A percentile compares a stretch with the other conserved stretches of the same genome.
Conservation (phyloP, 2,329 filamentous ascomycete species). For the Cryphonectria radicalis region DNA sequence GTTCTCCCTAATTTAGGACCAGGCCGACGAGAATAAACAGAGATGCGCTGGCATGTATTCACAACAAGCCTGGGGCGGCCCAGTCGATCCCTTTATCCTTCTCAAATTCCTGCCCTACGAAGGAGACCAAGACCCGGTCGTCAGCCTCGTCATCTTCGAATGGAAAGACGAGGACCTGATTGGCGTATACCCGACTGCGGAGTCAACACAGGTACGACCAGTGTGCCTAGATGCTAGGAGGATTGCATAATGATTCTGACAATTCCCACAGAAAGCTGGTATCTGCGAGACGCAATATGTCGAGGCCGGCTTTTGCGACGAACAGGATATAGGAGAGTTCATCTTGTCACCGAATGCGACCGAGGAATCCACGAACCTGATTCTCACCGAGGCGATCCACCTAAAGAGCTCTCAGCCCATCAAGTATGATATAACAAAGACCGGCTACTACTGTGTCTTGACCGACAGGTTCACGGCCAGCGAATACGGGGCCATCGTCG, state of each 20-base stretch:
- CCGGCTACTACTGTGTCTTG: conserved; percentile 94
- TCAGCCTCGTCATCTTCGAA: conserved; percentile 90
- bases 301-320: conserved; percentile 71
- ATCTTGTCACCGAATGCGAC: conserved; percentile 79
- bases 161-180: conserved; percentile 85
- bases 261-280: conserved; percentile 41
- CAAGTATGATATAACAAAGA: conserved; percentile 84
- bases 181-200: conserved; percentile 65
- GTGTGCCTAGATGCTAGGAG: conserved; percentile 15
- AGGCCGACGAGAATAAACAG: conserved; percentile 77
- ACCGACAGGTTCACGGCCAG: conserved; percentile 71
- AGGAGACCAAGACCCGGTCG: conserved; percentile 71
- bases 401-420: conserved; percentile 75
- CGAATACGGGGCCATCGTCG: conserved; percentile 79
- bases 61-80: conserved; percentile 83
- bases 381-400: conserved; percentile 81
- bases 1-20: conserved; percentile 57
- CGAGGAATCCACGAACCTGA: conserved; percentile 69
- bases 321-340: conserved; percentile 81
- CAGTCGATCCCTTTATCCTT: conserved; percentile 85
- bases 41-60: conserved; percentile 94
- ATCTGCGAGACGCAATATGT: conserved; percentile 80
- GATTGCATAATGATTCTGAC: conserved; percentile 38
- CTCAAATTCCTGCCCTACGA: conserved; percentile 73
- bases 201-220: conserved; percentile 55